A percentile compares a stretch with the other conserved stretches of the same genome.
Evolutionary conservation across 2,329 filamentous ascomycete species (phyloP).

Genomic region (Aquanectria penicillioides): DNA sequence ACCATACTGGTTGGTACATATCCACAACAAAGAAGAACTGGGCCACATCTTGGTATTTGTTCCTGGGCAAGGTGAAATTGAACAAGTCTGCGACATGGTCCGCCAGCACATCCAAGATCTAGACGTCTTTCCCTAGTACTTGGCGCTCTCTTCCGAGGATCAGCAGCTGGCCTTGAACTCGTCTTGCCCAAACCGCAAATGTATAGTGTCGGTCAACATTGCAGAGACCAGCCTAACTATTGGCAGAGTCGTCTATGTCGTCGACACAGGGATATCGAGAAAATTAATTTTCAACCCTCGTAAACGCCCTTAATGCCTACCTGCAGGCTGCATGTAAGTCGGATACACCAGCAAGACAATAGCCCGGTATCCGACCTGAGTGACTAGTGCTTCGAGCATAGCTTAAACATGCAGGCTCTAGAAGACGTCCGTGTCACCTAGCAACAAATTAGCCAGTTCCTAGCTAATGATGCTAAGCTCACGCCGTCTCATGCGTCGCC

Average conservation of each 20-base stretch:
- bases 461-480: not conserved
- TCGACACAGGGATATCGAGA: slow-evolving; percentile 21
- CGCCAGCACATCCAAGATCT: not conserved
- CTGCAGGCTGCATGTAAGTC: slow-evolving; percentile 19
- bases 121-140: slow-evolving; percentile 18
- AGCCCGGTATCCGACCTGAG: no score
- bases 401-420: no score
- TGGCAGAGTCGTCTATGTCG: slow-evolving; percentile 15
- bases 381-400: no score
- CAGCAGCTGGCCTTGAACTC: slow-evolving; percentile 4
- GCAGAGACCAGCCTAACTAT: slow-evolving; percentile 23
- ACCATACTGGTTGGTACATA: not conserved
- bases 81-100: slow-evolving; percentile 3
- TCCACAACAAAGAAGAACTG: slow-evolving; percentile 14
- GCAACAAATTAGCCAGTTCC: not conserved
- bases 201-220: slow-evolving; percentile 20
- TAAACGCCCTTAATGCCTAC: slow-evolving; percentile 7
- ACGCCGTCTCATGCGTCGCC: not conserved
- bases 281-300: slow-evolving; percentile 20
- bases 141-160: not conserved
- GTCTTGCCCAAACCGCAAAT: slow-evolving; percentile 16
- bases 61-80: slow-evolving; percentile 18
- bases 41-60: slow-evolving; percentile 27
- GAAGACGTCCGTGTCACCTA: no score
- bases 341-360: not conserved